phyloP scores from a whole-genome alignment of 129 eudicot genomes.

The Apium graveolens region DNA sequence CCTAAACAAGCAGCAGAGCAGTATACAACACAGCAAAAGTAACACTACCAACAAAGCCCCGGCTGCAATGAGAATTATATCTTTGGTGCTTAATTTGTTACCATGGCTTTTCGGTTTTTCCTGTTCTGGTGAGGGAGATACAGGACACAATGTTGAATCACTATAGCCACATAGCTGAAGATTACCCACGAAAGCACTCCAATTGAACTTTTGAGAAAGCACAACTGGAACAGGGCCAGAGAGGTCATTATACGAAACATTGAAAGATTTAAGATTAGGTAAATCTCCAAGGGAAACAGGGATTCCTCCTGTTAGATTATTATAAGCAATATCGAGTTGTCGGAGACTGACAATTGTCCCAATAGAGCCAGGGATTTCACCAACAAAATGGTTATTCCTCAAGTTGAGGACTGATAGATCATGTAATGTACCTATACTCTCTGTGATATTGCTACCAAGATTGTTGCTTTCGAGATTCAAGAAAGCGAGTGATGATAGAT shows the following conservation, averaged over 20 bases:
- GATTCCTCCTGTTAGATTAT: slow-evolving; percentile 11
- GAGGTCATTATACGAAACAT: slow-evolving; percentile 13
- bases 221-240: slow-evolving; percentile 15
- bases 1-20: slow-evolving; percentile 13
- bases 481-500: slow-evolving; percentile 9
- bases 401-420: slow-evolving; percentile 14
- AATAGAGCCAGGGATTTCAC: slow-evolving; percentile 8
- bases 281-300: slow-evolving; percentile 11
- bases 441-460: slow-evolving; percentile 7
- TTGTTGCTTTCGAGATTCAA: slow-evolving; percentile 8
- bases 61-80: slow-evolving; percentile 12
- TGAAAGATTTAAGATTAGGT: slow-evolving; percentile 10
- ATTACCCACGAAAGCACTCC: slow-evolving; percentile 16
- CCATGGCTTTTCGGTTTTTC: not conserved
- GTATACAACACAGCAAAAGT: slow-evolving; percentile 1
- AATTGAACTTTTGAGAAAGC: slow-evolving; percentile 13
- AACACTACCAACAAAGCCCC: slow-evolving; percentile 10
- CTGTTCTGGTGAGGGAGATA: not conserved
- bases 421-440: not conserved
- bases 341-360: not conserved
- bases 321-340: slow-evolving; percentile 6
- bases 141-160: slow-evolving; percentile 9
- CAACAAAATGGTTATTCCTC: slow-evolving; percentile 7
- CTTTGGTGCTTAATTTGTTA: not conserved
- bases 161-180: slow-evolving; percentile 16